Evolutionary conservation across 2,329 filamentous ascomycete genomes (phyloP).

Genomic region (Fusarium sp.): DNA sequence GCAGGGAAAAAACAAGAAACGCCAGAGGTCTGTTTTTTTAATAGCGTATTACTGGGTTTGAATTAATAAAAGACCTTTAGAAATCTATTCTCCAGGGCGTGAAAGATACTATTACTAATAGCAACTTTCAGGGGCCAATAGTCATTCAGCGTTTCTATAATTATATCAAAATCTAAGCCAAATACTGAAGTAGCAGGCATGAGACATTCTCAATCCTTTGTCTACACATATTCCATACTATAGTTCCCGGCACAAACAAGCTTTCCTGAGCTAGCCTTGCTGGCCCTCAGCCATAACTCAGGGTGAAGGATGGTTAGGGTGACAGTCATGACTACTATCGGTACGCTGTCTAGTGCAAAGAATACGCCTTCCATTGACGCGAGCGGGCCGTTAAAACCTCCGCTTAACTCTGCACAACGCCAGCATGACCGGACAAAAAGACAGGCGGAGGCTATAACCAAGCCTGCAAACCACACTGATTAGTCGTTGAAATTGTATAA

Average conservation of each 20-base stretch:
- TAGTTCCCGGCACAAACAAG: neutral
- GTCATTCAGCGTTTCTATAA: neutral
- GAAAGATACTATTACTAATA: neutral
- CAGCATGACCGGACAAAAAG: neutral
- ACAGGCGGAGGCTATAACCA: neutral
- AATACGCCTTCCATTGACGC: neutral
- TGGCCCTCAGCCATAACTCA: neutral
- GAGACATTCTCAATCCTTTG: neutral
- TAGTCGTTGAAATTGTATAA: neutral
- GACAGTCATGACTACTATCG: neutral
- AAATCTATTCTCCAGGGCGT: neutral
- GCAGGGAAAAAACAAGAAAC: accelerated
- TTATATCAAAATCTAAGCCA: accelerated
- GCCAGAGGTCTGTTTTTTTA: too few species aligned
- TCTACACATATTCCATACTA: neutral
- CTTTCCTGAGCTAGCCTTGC: neutral
- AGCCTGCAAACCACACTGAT: neutral
- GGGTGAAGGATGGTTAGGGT: neutral
- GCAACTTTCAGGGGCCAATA: neutral
- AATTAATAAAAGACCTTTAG: neutral
- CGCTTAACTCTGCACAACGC: neutral
- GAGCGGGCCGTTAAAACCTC: neutral
- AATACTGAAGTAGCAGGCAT: accelerated
- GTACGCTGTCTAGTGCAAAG: neutral
- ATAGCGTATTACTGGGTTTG: accelerated